Evolutionary conservation across 768 basidiomycete species (phyloP).

Genomic region (Termitomyces sp.): DNA sequence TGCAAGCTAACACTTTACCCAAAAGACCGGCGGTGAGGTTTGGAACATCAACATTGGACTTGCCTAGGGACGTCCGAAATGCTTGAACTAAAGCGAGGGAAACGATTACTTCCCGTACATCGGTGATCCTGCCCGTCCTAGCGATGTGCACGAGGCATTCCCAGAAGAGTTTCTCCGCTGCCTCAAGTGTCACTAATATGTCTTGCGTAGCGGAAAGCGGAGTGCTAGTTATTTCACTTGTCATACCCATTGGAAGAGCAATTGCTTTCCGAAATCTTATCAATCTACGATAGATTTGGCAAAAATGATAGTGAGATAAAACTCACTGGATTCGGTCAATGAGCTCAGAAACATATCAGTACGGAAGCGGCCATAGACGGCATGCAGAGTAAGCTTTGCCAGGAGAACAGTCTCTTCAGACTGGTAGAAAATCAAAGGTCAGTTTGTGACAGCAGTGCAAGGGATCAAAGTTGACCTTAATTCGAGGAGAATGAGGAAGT

Average conservation of each 20-base stretch:
- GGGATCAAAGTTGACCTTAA: constrained; percentile 39
- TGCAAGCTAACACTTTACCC: constrained; percentile 30
- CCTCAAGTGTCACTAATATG: constrained; percentile 52
- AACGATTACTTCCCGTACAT: constrained; percentile 70
- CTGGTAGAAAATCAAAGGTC: constrained; percentile 27
- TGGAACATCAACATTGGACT: constrained; percentile 42
- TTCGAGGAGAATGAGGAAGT: constrained; percentile 50
- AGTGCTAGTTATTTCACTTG: constrained; percentile 32
- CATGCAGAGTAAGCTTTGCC: constrained; percentile 73
- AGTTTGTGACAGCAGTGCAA: not conserved
- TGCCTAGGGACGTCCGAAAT: constrained; percentile 79
- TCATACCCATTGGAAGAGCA: constrained; percentile 77
- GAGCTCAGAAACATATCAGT: constrained; percentile 89
- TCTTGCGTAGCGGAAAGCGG: constrained; percentile 47
- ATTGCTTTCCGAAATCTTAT: constrained; percentile 47
- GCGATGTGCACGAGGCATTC: constrained; percentile 51
- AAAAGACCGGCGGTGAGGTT: constrained; percentile 58
- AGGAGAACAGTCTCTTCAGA: constrained; percentile 71
- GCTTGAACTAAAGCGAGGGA: constrained; percentile 67
- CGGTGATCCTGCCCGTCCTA: constrained; percentile 56
- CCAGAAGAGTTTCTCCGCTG: constrained; percentile 70
- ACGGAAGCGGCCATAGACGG: constrained; percentile 72
- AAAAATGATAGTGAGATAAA: not conserved
- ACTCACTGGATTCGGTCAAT: constrained; percentile 83
- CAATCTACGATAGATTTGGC: not conserved